Base-by-base conservation (phyloP, 164 flowering plant species). In the Aristolochia fimbriata region DNA sequence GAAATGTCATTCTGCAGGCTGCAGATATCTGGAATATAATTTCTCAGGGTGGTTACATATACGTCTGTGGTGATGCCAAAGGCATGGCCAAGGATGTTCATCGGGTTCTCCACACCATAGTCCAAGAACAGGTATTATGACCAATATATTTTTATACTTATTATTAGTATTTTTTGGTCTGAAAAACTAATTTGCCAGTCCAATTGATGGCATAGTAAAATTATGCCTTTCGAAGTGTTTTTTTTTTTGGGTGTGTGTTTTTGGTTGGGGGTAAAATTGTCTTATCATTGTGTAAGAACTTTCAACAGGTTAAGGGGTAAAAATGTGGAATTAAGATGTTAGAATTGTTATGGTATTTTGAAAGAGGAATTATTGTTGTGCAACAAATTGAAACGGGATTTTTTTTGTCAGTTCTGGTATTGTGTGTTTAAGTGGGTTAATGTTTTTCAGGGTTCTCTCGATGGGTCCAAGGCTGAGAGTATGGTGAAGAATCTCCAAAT, bases 61-160 rank as follows among this genome's bases (percentile, higher is more conserved):
- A 88, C 41, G 99, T 94, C 4, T 94, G 99, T 70, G 99, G 99
- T 69, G 99, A 94, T 81, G 99, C 99, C 69, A 94, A 94, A 78
- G 95, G 99, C 81, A 94, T 94, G 99, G 97, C 97, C 58, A 81
- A 63, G 61, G 97, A 91, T 61, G 97, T 94, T 37, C 99, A 94
- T 70, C 71, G 97, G 67, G 77, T 87, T 41, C 84, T 94, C 31
- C 99, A 94, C 76, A 85, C 89, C n/a, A 88, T 94, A 65, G 83
- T 70, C 23, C 91, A 88, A 61, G 96, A 94, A 67, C 99, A 94
- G 99, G 99, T 93, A 74, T 54, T 23, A 11, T 13, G 43, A 37
- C 8, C 43, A 3, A 37, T 37, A 7, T 37, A 37, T 37, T 6
- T 6, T 37, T 37, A 0, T 37, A 37, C 10, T 37, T 37, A 0